Conservation (phyloP, 164 flowering plant species). For the Umbellularia californica region DNA sequence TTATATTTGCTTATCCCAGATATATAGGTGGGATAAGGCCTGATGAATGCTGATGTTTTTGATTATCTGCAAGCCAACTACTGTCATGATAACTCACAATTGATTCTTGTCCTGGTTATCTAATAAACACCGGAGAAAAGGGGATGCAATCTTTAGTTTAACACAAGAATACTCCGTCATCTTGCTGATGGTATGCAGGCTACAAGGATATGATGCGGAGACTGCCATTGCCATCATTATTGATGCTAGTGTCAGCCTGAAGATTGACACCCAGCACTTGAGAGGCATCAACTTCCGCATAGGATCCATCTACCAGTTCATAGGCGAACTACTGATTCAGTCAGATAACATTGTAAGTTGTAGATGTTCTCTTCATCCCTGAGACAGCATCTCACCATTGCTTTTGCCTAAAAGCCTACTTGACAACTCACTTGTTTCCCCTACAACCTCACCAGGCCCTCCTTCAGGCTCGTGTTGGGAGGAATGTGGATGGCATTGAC, state of each 20-base stretch:
- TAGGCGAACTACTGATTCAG: conserved; percentile 69
- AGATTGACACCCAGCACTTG: conserved; percentile 61
- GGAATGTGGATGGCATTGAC: conserved; percentile 86
- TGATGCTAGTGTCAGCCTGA: conserved; percentile 55
- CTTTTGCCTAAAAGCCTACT: neutral
- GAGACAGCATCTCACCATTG: neutral
- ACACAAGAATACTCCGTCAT: neutral
- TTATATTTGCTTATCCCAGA: neutral
- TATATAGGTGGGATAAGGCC: too few relatives aligned
- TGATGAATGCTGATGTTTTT: too few relatives aligned
- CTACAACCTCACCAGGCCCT: conserved; percentile 38
- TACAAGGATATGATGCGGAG: conserved; percentile 54
- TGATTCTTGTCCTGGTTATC: neutral
- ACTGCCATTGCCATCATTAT: conserved; percentile 50
- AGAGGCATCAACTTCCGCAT: conserved; percentile 54
- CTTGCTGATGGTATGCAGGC: conserved; percentile 27
- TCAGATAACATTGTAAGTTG: conserved; percentile 46
- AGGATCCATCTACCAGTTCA: conserved; percentile 83
- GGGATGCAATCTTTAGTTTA: neutral
- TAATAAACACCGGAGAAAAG: neutral
- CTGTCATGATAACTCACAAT: too few relatives aligned
- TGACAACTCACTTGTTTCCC: neutral
- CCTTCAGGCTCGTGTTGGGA: conserved; percentile 71
- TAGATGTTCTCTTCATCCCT: neutral
- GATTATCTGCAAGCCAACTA: neutral